Evolutionary conservation across 139 green algal genomes (phyloP).

Genomic region (Yamagishiella unicocca): DNA sequence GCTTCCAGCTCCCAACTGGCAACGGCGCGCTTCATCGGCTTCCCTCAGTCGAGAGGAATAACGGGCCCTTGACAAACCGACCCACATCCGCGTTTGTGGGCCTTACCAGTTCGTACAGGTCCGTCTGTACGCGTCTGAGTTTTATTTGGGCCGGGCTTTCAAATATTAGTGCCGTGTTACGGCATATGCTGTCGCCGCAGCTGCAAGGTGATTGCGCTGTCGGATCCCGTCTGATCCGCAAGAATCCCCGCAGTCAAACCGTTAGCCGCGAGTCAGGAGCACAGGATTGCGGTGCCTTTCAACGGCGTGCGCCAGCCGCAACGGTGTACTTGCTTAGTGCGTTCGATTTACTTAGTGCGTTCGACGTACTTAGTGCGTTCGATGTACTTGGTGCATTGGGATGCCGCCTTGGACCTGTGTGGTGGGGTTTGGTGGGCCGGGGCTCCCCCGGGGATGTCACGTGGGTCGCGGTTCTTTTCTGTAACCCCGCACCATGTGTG

Average conservation of each 20-base stretch:
- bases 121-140: neutral
- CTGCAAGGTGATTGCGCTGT: neutral
- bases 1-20: neutral
- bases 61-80: neutral
- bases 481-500: too few species aligned
- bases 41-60: neutral
- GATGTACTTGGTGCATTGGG: too few species aligned
- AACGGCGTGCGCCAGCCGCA: too few species aligned
- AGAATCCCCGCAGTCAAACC: neutral
- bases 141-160: neutral
- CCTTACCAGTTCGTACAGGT: slow-evolving; percentile 16
- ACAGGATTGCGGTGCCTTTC: neutral
- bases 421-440: too few species aligned
- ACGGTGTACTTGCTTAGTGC: too few species aligned
- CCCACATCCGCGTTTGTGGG: slow-evolving; percentile 2
- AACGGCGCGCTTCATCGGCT: neutral
- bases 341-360: too few species aligned
- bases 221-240: neutral
- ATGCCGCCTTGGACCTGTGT: too few species aligned
- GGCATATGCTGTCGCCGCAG: too few species aligned
- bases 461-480: neutral
- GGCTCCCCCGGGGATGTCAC: too few species aligned
- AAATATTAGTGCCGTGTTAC: neutral
- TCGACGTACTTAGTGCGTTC: too few species aligned
- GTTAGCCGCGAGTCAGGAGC: neutral